Evolutionary conservation across 179 eudicot species (phyloP), one percentile per base, ranked within the genome.

Genomic region (Vitellaria paradoxa): DNA sequence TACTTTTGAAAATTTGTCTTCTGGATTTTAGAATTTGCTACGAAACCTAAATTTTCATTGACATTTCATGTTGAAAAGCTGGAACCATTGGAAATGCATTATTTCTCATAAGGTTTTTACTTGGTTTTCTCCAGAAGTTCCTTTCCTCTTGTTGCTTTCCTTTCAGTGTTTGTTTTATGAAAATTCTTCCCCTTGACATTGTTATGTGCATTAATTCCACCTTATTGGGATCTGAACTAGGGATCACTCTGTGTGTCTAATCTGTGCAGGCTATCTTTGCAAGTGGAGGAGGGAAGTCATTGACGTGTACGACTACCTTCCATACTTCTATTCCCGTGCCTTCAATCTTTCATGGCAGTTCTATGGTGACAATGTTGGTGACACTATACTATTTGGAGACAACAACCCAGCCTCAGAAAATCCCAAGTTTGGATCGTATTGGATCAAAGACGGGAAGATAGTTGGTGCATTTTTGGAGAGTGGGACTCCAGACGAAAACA

Each of bases 311-410:
- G 98, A 93, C 84, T 93, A 93, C 81, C 87, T 96, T 47, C 99
- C 99, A 66, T 93, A 76, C 88, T 93, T 96, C 89, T 96, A 96
- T 74, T 96, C 99, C 57, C 94, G 98, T 60, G 78, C 98, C 40
- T 96, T 96, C 46, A 92, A 88, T 80, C 88, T 96, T 40, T 89
- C 98, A 26, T 91, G 97, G 99, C 99, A 93, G 76, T 92, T 96
- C 83, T 96, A 93, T 8, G 98, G 99, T 2, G 98, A 96, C 79
- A 93, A 93, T 78, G 99, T 90, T 6, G 98, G 99, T 56, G 97
- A 96, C 0, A 65, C 91, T 1, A 94, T 93, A 47, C 26, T 85
- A n/a, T 93, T 96, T 59, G 98, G 98, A 7, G 91, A 96, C 81
- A 84, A 76, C 81, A 84, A 82, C 81, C 97, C 92, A 13, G 75